phyloP scores from a whole-genome alignment of 192 early-diverging fungal genomes.

The Diversispora eburnea region DNA sequence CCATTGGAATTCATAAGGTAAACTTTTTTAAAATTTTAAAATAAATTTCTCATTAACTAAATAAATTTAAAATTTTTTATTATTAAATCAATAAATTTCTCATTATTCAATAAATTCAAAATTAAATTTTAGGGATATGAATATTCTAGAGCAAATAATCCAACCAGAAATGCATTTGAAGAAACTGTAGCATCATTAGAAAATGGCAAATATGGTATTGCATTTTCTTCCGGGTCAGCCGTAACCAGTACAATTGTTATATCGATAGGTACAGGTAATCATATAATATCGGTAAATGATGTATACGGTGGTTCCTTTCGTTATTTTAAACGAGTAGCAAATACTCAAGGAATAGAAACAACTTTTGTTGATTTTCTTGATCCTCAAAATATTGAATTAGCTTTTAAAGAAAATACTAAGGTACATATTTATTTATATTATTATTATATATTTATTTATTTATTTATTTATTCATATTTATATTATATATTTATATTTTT shows the following conservation, averaged over 20 bases:
- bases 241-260: constrained; percentile 78
- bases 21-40: constrained; percentile 1
- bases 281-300: constrained; percentile 83
- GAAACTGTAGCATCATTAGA: constrained; percentile 89
- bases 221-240: constrained; percentile 82
- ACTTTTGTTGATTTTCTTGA: constrained; percentile 78
- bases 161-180: constrained; percentile 74
- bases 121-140: constrained; percentile 53
- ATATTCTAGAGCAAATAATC: constrained; percentile 81
- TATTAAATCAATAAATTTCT: too few relatives aligned
- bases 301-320: constrained; percentile 90
- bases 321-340: constrained; percentile 82
- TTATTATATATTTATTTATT: neutral
- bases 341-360: constrained; percentile 57
- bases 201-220: constrained; percentile 80
- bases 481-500: constrained; percentile 15
- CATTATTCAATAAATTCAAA: neutral
- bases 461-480: neutral
- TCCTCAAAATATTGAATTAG: constrained; percentile 58
- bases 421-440: constrained; percentile 16
- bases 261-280: constrained; percentile 63
- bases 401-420: constrained; percentile 70
- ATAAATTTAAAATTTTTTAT: too few relatives aligned
- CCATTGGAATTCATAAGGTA: constrained; percentile 87
- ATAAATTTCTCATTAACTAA: neutral